Evolutionary conservation across 225 moss, liverwort and hornwort species (phyloP).

Genomic region (Thuidium tamariscinum): DNA sequence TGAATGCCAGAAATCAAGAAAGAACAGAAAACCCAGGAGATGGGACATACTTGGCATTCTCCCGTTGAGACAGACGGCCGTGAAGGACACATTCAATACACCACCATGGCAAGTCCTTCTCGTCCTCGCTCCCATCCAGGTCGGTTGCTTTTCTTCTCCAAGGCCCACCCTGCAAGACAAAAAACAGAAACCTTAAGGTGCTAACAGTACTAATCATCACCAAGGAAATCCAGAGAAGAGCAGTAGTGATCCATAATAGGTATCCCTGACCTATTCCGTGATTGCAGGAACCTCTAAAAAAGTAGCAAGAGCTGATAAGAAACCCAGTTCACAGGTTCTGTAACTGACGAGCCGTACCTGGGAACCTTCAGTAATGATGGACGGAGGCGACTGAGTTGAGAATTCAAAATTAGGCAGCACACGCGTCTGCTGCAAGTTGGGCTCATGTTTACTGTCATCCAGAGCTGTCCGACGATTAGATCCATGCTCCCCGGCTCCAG

Average conservation of each 20-base stretch:
- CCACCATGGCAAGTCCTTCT: constrained; percentile 81
- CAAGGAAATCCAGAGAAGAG: not conserved
- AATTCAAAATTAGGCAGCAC: constrained; percentile 73
- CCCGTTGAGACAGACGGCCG: constrained; percentile 69
- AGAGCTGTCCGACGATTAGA: constrained; percentile 30
- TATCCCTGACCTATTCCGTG: not conserved
- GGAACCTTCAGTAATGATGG: constrained; percentile 81
- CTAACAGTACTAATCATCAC: not conserved
- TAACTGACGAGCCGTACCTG: constrained; percentile 2
- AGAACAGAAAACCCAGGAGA: not conserved
- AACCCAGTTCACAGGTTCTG: not conserved
- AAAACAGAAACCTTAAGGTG: not conserved
- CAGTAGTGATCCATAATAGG: not conserved
- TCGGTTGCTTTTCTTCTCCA: constrained; percentile 89
- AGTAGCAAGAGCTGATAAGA: not conserved
- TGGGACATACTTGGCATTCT: constrained; percentile 67
- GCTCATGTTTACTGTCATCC: constrained; percentile 43
- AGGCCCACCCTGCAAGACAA: constrained; percentile 46
- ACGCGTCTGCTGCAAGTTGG: constrained; percentile 27
- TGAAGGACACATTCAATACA: constrained; percentile 77
- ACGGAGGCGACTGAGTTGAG: constrained; percentile 65
- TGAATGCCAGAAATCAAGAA: not conserved
- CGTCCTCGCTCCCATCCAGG: constrained; percentile 74
- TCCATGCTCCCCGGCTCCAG: constrained; percentile 51
- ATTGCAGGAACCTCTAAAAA: not conserved